These are phyloP conservation scores for Pulicaria dysenterica DNA, from an alignment of 129 eudicot species.

Conservation along the genomic window DNA sequence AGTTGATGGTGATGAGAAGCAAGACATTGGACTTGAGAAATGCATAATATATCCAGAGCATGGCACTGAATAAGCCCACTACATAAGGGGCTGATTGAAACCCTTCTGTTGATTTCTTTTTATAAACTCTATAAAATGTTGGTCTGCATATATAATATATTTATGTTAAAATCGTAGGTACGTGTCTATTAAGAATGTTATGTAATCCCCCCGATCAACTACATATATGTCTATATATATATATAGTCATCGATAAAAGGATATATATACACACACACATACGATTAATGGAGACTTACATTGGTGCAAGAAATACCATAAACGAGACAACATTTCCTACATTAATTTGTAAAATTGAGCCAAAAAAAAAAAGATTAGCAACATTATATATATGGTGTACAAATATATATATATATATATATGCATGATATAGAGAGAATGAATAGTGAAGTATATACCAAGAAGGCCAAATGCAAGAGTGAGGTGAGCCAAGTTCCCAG, in stretches of 20 bases:
- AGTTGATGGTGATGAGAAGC: slow-evolving; percentile 69
- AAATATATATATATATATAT: background rate
- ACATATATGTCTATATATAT: background rate
- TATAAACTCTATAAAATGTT: slow-evolving; percentile 56
- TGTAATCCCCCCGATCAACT: background rate
- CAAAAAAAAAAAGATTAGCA: background rate
- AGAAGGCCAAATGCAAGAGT: slow-evolving; percentile 76
- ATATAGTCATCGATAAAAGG: too few species aligned
- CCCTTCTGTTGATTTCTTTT: slow-evolving; percentile 69
- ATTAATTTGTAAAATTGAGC: background rate
- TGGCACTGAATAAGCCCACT: slow-evolving; percentile 68
- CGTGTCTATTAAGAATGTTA: background rate
- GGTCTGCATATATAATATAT: slow-evolving; percentile 44
- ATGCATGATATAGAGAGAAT: slow-evolving; percentile 9
- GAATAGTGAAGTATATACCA: slow-evolving; percentile 37
- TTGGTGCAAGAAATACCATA: slow-evolving; percentile 68
- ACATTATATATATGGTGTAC: background rate
- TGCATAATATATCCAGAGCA: slow-evolving; percentile 79
- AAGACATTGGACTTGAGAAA: slow-evolving; percentile 51
- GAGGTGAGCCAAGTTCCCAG: slow-evolving; percentile 44
- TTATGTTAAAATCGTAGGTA: background rate
- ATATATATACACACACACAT: too few species aligned
- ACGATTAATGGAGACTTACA: slow-evolving; percentile 38
- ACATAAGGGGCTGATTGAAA: slow-evolving; percentile 71
- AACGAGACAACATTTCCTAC: slow-evolving; percentile 67